Conservation (phyloP, 768 basidiomycete genomes). For the Pholiota conissans region DNA sequence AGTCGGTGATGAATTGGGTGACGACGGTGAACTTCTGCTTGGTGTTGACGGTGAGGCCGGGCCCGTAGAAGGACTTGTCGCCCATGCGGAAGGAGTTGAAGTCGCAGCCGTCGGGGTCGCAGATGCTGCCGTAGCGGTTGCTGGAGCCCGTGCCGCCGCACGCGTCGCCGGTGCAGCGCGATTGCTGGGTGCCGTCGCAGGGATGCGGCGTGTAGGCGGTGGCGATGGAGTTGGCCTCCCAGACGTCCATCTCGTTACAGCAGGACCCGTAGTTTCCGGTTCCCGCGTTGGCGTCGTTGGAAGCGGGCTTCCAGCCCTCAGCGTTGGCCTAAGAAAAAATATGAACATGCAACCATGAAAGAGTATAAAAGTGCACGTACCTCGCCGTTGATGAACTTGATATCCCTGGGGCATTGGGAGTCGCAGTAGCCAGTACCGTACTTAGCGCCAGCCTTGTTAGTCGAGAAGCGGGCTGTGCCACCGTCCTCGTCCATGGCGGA, state of each 20-base stretch:
- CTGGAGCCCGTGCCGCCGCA: constrained; percentile 36
- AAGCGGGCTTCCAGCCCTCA: constrained; percentile 17
- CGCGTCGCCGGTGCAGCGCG: constrained; percentile 19
- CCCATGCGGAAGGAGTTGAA: constrained; percentile 24
- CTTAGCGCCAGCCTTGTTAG: constrained; percentile 54
- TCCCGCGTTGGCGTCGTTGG: constrained; percentile 20
- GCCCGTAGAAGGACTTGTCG: constrained; percentile 20
- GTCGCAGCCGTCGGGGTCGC: constrained; percentile 23
- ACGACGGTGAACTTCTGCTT: constrained; percentile 24
- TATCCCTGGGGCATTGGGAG: constrained; percentile 60
- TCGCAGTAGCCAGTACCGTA: constrained; percentile 71
- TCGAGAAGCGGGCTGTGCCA: constrained; percentile 43
- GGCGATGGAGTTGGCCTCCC: constrained; percentile 24
- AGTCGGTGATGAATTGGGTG: constrained; percentile 22
- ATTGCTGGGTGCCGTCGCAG: constrained; percentile 15
- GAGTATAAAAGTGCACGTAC: constrained; percentile 2
- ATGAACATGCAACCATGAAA: no score
- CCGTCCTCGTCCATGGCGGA: constrained; percentile 61
- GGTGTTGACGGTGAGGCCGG: constrained; percentile 21
- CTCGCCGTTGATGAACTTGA: constrained; percentile 61
- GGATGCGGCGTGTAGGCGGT: constrained; percentile 24
- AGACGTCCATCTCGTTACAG: constrained; percentile 26
- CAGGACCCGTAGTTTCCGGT: constrained; percentile 19
- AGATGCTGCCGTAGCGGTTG: constrained; percentile 16
- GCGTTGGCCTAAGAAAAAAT: constrained; percentile 22